Evolutionary conservation across 2,329 filamentous ascomycete species (phyloP).

Genomic region (Aspergillus aculeatinus): DNA sequence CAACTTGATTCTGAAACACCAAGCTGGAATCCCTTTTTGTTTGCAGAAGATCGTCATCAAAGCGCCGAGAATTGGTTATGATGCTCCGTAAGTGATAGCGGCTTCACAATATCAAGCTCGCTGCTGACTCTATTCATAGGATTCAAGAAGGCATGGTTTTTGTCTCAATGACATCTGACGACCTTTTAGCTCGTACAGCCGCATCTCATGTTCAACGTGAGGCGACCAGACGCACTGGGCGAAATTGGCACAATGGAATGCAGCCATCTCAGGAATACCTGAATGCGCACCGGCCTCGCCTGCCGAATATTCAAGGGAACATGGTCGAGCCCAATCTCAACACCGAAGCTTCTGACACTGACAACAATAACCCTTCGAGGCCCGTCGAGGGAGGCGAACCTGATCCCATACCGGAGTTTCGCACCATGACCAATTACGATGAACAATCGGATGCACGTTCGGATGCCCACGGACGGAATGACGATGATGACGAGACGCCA

Average conservation of each 20-base stretch:
- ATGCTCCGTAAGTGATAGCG: constrained; percentile 69
- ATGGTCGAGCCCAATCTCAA: constrained; percentile 24
- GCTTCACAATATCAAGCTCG: not conserved
- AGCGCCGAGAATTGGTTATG: constrained; percentile 76
- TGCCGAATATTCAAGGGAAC: constrained; percentile 32
- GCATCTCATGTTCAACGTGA: constrained; percentile 72
- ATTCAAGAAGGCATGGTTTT: constrained; percentile 92
- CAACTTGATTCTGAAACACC: constrained; percentile 81
- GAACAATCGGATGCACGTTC: constrained; percentile 32
- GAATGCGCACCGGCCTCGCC: constrained; percentile 36
- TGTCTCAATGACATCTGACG: constrained; percentile 78
- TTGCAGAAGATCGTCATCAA: constrained; percentile 85
- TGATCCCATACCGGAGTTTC: constrained; percentile 31
- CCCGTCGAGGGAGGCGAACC: constrained; percentile 10
- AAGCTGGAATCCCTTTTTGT: constrained; percentile 75
- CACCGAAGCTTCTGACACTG: constrained; percentile 25
- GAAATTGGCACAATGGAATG: constrained; percentile 29
- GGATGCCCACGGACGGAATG: not conserved
- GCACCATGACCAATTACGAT: constrained; percentile 39
- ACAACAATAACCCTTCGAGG: constrained; percentile 15
- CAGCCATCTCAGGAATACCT: constrained; percentile 44
- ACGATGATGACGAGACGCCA: constrained; percentile 29
- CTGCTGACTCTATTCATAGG: constrained; percentile 50
- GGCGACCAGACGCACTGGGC: constrained; percentile 27
- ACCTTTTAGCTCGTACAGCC: constrained; percentile 69